Percentiles rank a stretch among this genome's conserved stretches.
Conservation (phyloP, 805 yeast species). For the Nakazawaea siamensis region DNA sequence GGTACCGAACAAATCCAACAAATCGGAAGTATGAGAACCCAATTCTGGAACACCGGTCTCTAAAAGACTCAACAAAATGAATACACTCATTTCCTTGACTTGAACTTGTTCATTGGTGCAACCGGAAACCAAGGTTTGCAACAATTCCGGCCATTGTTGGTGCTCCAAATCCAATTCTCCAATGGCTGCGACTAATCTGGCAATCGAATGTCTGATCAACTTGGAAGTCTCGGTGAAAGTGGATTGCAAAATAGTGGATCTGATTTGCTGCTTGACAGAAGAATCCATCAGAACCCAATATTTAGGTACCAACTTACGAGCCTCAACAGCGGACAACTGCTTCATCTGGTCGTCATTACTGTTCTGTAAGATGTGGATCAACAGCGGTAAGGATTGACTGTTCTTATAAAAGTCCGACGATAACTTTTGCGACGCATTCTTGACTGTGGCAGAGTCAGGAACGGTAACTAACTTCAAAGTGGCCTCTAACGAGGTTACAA, state of each 20-base stretch:
- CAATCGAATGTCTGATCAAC: conserved; percentile 77
- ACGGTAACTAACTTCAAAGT: conserved; percentile 71
- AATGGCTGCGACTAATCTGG: conserved; percentile 84
- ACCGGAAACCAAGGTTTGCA: conserved; percentile 62
- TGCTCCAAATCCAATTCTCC: conserved; percentile 64
- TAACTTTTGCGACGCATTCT: conserved; percentile 71
- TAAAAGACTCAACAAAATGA: conserved; percentile 65
- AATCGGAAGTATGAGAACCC: conserved; percentile 50
- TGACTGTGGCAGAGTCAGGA: conserved; percentile 77
- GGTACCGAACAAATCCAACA: conserved; percentile 60
- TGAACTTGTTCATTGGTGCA: conserved; percentile 48
- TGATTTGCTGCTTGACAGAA: conserved; percentile 48
- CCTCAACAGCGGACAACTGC: conserved; percentile 95
- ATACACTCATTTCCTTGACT: conserved; percentile 77
- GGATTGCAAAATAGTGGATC: conserved; percentile 57
- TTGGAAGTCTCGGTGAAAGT: conserved; percentile 57
- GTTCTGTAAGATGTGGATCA: conserved; percentile 72
- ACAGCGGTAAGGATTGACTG: conserved; percentile 68
- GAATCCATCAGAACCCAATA: conserved; percentile 59
- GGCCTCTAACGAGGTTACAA: conserved; percentile 62
- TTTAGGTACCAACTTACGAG: conserved; percentile 68
- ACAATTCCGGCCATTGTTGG: conserved; percentile 65
- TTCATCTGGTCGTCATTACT: conserved; percentile 64
- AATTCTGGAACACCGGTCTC: conserved; percentile 61
- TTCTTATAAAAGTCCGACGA: conserved; percentile 67